Conservation (phyloP, 129 eudicot genomes). For the Calendula officinalis region DNA sequence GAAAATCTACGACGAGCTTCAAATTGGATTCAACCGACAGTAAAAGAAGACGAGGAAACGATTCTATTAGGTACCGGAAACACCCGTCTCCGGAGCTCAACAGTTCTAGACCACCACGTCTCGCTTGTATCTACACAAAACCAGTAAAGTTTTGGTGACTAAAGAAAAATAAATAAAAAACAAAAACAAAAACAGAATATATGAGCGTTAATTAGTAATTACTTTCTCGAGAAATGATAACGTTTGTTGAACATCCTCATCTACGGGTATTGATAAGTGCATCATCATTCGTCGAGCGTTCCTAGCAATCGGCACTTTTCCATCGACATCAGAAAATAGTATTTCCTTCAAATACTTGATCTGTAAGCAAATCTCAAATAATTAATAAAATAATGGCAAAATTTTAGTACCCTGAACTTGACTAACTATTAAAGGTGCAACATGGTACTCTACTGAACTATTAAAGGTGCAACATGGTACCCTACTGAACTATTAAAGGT, state of each 20-base stretch:
- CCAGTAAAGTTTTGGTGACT: neutral
- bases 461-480: no score
- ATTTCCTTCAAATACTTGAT: conserved; percentile 71
- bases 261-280: conserved; percentile 64
- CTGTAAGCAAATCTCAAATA: conserved; percentile 38
- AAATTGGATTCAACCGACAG: conserved; percentile 52
- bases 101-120: conserved; percentile 82
- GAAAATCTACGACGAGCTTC: conserved; percentile 52
- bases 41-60: conserved; percentile 83
- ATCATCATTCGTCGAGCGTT: conserved; percentile 72
- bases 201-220: neutral
- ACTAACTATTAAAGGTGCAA: no score
- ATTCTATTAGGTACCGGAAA: conserved; percentile 68
- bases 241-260: conserved; percentile 83
- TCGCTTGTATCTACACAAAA: conserved; percentile 65
- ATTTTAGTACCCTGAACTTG: neutral
- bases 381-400: neutral
- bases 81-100: conserved; percentile 52
- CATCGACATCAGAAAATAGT: conserved; percentile 54
- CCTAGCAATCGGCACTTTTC: conserved; percentile 36
- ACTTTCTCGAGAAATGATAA: conserved; percentile 90
- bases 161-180: neutral
- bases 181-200: neutral
- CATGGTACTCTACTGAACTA: no score
- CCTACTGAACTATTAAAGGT: no score